Evolutionary conservation across 208 protist genomes (phyloP), one percentile per base, ranked within the genome.

Genomic region (Trypanosoma melophagium): DNA sequence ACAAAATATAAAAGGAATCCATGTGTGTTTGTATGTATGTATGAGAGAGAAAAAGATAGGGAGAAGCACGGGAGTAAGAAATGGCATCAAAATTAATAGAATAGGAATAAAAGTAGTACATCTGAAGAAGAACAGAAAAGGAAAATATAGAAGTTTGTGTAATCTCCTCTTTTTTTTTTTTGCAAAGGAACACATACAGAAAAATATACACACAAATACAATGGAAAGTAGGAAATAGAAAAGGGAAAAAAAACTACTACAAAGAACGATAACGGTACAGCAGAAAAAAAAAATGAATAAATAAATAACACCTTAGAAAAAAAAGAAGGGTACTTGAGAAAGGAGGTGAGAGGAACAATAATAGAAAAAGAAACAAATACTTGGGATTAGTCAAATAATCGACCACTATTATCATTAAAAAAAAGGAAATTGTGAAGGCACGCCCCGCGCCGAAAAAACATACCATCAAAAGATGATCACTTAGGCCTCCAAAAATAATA

Each of bases 321-420:
- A 17, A 35, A 35, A 35, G n/a, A 35, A 16, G 38, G 13, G 24
- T n/a, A 35, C 3, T 35, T 16, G 38, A 56, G n/a, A 56, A 35
- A 35, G 24, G n/a, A 35, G 7, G 17, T 13, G 52, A 35, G 22
- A 22, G 3, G 49, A 9, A 53, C 7, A 57, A 45, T n/a, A 44
- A 24, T 24, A 47, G 25, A 41, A 47, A 65, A 65, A 35, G 16
- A 67, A 44, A 59, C 21, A 66, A 41, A 55, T 49, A 66, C n/a
- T 56, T 17, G 14, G 3, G 5, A 58, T 25, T 16, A 45, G 9
- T 8, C 17, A 19, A 16, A 60, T 17, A 58, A 12, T 41, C 19
- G 44, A 19, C 13, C 53, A 60, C 28, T 22, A 25, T 45, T 54
- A 55, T 21, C 54, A 71, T 28, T 69, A 73, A 50, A 44, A 73